A percentile compares a stretch with the other conserved stretches of the same genome.
Evolutionary conservation across 148 eudicot species (phyloP).

Genomic region (Vaccinium myrtillus): DNA sequence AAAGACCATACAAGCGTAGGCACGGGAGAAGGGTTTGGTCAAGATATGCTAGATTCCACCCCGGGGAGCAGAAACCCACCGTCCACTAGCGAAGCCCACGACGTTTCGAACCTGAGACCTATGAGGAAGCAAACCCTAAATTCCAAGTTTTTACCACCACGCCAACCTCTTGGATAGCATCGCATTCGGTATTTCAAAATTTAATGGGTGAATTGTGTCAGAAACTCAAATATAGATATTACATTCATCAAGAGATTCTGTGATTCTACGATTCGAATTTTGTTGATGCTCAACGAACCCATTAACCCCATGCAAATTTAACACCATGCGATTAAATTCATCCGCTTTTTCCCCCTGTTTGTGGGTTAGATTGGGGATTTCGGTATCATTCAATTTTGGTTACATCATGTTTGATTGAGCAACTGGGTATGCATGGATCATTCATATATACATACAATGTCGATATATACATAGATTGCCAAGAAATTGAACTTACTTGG

Average conservation of each 20-base stretch:
- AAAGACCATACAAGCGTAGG: background rate
- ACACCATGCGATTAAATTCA: background rate
- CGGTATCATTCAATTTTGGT: background rate
- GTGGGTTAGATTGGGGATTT: background rate
- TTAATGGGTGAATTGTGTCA: background rate
- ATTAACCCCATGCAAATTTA: background rate
- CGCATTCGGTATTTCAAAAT: background rate
- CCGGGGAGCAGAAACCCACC: background rate
- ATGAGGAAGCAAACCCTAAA: background rate
- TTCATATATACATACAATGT: background rate
- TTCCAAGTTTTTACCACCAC: background rate
- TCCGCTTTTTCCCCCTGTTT: background rate
- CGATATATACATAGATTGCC: too few species aligned
- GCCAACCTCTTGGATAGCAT: background rate
- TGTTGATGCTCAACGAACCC: background rate
- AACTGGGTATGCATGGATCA: too few species aligned
- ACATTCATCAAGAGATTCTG: background rate
- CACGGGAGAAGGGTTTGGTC: background rate
- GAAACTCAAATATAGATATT: background rate
- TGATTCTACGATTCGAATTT: background rate
- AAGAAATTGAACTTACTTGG: slow-evolving; percentile 13
- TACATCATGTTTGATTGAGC: too few species aligned
- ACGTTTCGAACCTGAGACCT: background rate
- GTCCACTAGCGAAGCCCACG: background rate
- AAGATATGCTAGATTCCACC: background rate